Evolutionary conservation across 176 grass and related monocot species (phyloP).

Genomic region (Eleusine coracana): DNA sequence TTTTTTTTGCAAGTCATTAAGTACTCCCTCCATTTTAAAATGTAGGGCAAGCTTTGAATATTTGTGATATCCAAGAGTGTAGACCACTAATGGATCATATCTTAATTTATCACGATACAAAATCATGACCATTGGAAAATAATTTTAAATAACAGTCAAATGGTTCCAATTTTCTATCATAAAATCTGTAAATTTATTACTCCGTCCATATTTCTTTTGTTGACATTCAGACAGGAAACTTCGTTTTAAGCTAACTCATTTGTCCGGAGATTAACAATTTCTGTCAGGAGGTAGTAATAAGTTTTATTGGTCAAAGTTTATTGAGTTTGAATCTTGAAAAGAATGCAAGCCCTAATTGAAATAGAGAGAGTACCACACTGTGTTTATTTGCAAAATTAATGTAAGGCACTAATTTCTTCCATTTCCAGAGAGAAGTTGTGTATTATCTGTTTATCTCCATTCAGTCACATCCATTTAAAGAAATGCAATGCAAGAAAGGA

Average conservation of each 20-base stretch:
- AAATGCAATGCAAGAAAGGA: not conserved
- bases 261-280: too few species aligned
- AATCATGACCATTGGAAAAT: not conserved
- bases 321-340: not conserved
- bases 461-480: not conserved
- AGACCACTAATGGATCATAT: not conserved
- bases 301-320: not conserved
- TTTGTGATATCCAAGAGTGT: not conserved
- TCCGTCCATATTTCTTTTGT: too few species aligned
- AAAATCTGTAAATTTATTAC: not conserved
- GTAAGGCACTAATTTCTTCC: not conserved
- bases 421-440: not conserved
- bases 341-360: not conserved
- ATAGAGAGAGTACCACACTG: not conserved
- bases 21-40: not conserved
- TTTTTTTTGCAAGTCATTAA: not conserved
- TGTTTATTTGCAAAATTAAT: not conserved
- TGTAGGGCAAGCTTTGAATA: not conserved
- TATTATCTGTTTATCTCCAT: constrained; percentile 8
- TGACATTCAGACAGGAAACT: too few species aligned
- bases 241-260: too few species aligned
- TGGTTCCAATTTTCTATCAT: not conserved
- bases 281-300: too few species aligned
- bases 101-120: not conserved
- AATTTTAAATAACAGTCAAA: not conserved